Base-by-base conservation (phyloP, 2,329 filamentous ascomycete species). In the Hypoxylon sp. region DNA sequence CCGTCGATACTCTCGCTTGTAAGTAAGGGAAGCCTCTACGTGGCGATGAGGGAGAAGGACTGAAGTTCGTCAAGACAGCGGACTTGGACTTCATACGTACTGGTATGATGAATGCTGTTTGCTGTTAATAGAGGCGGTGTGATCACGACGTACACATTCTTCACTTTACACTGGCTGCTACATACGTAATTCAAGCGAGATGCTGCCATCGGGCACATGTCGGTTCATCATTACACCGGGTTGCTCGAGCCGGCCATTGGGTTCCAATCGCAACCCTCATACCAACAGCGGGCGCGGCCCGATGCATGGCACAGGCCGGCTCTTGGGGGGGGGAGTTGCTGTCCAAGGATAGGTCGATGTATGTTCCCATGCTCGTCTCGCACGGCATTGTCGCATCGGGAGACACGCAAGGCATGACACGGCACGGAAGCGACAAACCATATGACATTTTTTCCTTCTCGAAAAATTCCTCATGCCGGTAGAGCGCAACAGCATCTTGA, bases 251-350 rank as follows among this genome's bases (percentile, higher is more conserved):
- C 35, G n/a, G n/a, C n/a, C 24, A 29, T 40, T 45, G 58, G 35
- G 17, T 49, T 40, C 23, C 31, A 35, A 35, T 35, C n/a, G 31
- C 18, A 35, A 35, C 31, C 31, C 31, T 15, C 18, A 35, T 35
- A n/a, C 31, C 31, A 35, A 18, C 31, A 48, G 49, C 46, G 55
- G 55, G 55, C 7, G 55, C 51, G 55, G 55, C 17, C 27, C 49
- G 43, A 48, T 47, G 50, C 45, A 56, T 53, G 38, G 10, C 48
- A 31, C 35, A 47, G 43, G 51, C 55, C 26, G 53, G 41, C 15
- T 61, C 52, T 41, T 21, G 29, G 46, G 38, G 24, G 9, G 11
- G 21, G 35, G 10, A 13, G 37, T 17, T 40, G n/a, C 18, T 20
- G 45, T 55, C 37, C 6, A 37, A 43, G 35, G 48, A n/a, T n/a